Base-by-base conservation (phyloP, 1,139 yeast species). In the Kluyveromyces sp. region DNA sequence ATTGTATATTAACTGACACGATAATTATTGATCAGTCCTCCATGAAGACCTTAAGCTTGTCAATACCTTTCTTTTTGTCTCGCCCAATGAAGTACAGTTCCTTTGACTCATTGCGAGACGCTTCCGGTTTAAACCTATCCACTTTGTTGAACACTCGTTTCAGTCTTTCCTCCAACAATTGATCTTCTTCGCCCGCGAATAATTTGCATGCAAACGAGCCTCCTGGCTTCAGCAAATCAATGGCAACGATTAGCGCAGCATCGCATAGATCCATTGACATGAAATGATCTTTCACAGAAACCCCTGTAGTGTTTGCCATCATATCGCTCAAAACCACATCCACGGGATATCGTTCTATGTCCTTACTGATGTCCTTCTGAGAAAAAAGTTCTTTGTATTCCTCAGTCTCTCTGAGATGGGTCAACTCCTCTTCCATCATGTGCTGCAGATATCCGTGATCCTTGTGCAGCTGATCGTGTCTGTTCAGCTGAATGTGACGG, bases 241-340 rank as follows among this genome's bases (percentile, higher is more conserved):
- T 74, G 2, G 88, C 80, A 45, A 89, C 73, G 12, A 86, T 70
- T 47, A 92, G 66, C 0, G 96, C 89, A 0, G 97, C 96, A 59
- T 92, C 96, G 50, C 96, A 92, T 44, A 92, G 67, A 61, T 89
- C 96, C 75, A 78, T 49, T 1, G 60, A 60, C 43, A 71, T 69
- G 2, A 71, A 63, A 58, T 82, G 89, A 56, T 83, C 89, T 51
- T 75, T 70, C 15, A 78, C 71, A 2, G 74, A 69, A 30, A 80
- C 60, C 16, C 89, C 89, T 13, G 82, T 66, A 2, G 87, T 80
- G 56, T 82, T 82, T 42, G 83, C 80, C 78, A 83, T 77, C 88
- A 92, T 81, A 69, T 92, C 98, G 61, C 96, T 86, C 36, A 92
- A 60, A 32, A 89, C 77, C 40, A 89, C 67, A 63, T 89, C 86